phyloP scores from a whole-genome alignment of 345 rosid species.

The Fremontodendron californicum region DNA sequence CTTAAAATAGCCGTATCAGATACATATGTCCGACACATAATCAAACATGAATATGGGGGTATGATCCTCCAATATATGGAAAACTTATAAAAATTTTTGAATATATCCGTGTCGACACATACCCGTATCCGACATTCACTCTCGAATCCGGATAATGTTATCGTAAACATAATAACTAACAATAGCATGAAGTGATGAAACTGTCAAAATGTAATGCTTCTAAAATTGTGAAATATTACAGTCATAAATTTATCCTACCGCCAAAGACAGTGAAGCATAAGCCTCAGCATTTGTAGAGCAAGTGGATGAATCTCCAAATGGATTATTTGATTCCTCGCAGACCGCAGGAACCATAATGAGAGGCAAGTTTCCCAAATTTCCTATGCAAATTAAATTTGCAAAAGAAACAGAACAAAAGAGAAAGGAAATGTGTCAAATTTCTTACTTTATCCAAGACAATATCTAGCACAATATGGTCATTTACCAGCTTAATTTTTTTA shows the following conservation, averaged over 20 bases:
- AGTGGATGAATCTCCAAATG: slow-evolving; percentile 42
- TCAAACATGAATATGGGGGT: too few species aligned
- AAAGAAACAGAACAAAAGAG: neutral
- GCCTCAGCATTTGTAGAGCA: slow-evolving; percentile 39
- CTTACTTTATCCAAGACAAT: neutral
- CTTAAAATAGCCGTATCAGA: too few species aligned
- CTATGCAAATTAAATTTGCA: neutral
- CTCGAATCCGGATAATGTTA: too few species aligned
- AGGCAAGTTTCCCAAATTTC: slow-evolving; percentile 50
- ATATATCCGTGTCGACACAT: too few species aligned
- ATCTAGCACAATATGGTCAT: neutral
- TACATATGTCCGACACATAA: too few species aligned
- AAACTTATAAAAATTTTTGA: too few species aligned
- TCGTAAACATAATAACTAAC: too few species aligned
- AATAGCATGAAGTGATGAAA: neutral
- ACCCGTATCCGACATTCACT: too few species aligned
- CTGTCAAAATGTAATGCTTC: neutral
- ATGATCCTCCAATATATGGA: too few species aligned
- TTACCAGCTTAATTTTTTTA: too few species aligned
- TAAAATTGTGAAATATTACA: neutral
- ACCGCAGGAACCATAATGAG: slow-evolving; percentile 49
- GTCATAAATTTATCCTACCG: slow-evolving; percentile 22
- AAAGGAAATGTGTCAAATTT: neutral
- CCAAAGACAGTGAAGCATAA: slow-evolving; percentile 50
- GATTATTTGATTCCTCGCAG: slow-evolving; percentile 44